Evolutionary conservation across 108 stramenopile species (phyloP).

Genomic region (Pseudonitzschia multiseries): DNA sequence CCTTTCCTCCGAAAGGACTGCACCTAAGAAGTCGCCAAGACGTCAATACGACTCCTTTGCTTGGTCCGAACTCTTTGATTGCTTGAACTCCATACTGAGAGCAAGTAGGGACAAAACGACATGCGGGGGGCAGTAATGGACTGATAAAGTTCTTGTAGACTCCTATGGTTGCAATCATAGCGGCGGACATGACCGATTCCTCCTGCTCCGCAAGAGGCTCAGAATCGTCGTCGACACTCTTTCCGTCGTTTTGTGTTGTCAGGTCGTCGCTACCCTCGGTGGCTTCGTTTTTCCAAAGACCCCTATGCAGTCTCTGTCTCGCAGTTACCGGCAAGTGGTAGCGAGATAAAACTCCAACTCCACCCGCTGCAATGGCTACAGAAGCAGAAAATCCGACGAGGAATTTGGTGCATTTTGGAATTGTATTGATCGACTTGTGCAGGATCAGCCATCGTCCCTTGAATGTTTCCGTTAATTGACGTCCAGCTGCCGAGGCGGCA

Average conservation of each 20-base stretch:
- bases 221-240: slow-evolving; percentile 5
- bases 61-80: slow-evolving; percentile 76
- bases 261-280: background rate
- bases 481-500: slow-evolving; percentile 3
- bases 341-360: background rate
- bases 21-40: slow-evolving; percentile 84
- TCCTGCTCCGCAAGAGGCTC: background rate
- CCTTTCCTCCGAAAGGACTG: slow-evolving; percentile 82
- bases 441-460: background rate
- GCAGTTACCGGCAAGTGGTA: background rate
- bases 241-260: background rate
- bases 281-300: background rate
- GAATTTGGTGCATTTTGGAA: background rate
- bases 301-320: background rate
- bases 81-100: slow-evolving; percentile 84
- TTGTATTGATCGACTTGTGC: background rate
- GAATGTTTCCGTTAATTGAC: background rate
- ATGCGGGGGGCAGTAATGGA: slow-evolving; percentile 83
- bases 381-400: slow-evolving; percentile 9
- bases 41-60: slow-evolving; percentile 71
- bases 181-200: slow-evolving; percentile 28
- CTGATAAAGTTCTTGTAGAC: slow-evolving; percentile 84
- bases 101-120: slow-evolving; percentile 89
- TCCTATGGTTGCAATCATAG: slow-evolving; percentile 76
- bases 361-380: background rate